Evolutionary conservation across 1,284 basidiomycete species (phyloP).

Genomic region (Cryptococcus sp.): DNA sequence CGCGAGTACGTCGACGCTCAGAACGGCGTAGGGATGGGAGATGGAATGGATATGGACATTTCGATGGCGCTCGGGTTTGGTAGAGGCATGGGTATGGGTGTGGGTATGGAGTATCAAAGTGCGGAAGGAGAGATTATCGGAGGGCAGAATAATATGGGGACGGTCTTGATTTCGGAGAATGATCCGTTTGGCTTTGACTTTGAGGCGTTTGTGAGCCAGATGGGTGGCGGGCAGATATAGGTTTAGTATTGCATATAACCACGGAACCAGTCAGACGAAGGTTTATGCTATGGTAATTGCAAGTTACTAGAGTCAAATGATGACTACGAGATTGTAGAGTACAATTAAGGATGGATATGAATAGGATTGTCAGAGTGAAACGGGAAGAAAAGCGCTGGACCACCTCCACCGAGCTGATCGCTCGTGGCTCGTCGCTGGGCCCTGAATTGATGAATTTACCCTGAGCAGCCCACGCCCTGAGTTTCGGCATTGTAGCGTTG

Average conservation of each 20-base stretch:
- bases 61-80: slow-evolving; percentile 4
- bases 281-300: background rate
- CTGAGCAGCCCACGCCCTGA: too few species aligned
- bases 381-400: too few species aligned
- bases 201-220: slow-evolving; percentile 28
- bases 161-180: slow-evolving; percentile 11
- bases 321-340: too few species aligned
- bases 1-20: slow-evolving; percentile 29
- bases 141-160: slow-evolving; percentile 2
- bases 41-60: slow-evolving; percentile 5
- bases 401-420: too few species aligned
- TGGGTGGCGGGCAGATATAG: slow-evolving; percentile 12
- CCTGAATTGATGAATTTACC: too few species aligned
- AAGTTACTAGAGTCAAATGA: too few species aligned
- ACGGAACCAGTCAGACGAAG: background rate
- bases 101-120: background rate
- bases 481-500: too few species aligned
- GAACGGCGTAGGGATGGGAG: slow-evolving; percentile 28
- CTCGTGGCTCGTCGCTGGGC: too few species aligned
- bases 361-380: too few species aligned
- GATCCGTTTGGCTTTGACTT: slow-evolving; percentile 29
- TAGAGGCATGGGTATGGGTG: slow-evolving; percentile 1
- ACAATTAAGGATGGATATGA: too few species aligned
- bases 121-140: background rate
- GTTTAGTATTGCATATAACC: background rate